phyloP scores from a whole-genome alignment of 2,329 filamentous ascomycete species.

The Exophiala lecanii-corni region DNA sequence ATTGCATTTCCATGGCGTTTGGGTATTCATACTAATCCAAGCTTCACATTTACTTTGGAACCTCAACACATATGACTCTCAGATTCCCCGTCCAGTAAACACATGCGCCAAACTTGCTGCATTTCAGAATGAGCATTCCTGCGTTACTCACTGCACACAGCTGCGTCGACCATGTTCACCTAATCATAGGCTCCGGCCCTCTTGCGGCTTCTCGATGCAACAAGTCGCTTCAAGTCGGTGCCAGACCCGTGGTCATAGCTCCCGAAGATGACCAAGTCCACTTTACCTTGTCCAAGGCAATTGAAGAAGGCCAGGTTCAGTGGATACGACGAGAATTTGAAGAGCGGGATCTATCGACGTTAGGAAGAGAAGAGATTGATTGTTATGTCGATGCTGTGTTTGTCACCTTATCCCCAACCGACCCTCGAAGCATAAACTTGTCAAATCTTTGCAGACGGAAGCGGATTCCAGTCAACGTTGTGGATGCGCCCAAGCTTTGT shows the following conservation, averaged over 20 bases:
- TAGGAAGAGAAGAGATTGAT: conserved; percentile 77
- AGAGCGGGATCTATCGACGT: conserved; percentile 64
- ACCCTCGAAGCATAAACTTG: conserved; percentile 55
- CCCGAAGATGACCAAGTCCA: conserved; percentile 59
- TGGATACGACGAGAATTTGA: conserved; percentile 53
- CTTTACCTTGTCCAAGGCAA: conserved; percentile 48
- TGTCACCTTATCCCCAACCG: conserved; percentile 59
- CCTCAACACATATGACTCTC: too few relatives aligned
- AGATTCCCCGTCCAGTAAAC: too few relatives aligned
- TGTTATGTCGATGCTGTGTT: conserved; percentile 86
- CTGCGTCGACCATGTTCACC: conserved; percentile 51
- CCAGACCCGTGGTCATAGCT: conserved; percentile 72
- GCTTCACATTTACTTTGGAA: too few relatives aligned
- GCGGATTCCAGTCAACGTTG: conserved; percentile 88
- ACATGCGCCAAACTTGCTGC: too few relatives aligned
- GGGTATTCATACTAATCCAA: conserved; percentile 1
- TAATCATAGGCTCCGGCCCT: conserved; percentile 81
- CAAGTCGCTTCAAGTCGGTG: conserved; percentile 76
- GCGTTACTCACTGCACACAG: conserved; percentile 38
- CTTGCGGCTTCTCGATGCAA: conserved; percentile 79
- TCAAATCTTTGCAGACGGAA: conserved; percentile 70
- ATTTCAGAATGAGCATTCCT: conserved; percentile 15
- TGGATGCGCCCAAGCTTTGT: conserved; percentile 80
- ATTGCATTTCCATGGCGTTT: conserved; percentile 20
- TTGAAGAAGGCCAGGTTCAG: conserved; percentile 39